phyloP scores from a whole-genome alignment of 2,329 filamentous ascomycete genomes.

The Albifimbria verrucaria region DNA sequence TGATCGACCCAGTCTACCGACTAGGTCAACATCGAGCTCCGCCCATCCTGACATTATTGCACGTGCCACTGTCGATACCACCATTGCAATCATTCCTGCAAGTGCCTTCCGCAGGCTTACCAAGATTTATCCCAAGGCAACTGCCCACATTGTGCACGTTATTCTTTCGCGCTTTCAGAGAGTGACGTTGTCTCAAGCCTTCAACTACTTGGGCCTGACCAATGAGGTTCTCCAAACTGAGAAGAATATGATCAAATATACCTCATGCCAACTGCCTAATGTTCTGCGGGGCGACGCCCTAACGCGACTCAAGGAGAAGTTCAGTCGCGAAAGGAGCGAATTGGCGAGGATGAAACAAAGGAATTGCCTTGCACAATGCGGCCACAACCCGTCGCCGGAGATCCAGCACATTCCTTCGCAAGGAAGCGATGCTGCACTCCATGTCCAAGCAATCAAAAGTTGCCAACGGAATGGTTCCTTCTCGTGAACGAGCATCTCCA shows the following conservation, averaged over 20 bases:
- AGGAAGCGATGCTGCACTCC: constrained; percentile 74
- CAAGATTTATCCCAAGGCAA: constrained; percentile 91
- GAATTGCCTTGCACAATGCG: constrained; percentile 90
- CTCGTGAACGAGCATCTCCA: constrained; percentile 37
- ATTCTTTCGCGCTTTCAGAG: constrained; percentile 92
- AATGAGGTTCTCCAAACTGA: constrained; percentile 91
- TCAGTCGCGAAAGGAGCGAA: constrained; percentile 77
- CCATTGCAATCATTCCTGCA: constrained; percentile 95
- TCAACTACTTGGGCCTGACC: constrained; percentile 89
- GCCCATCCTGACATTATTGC: constrained; percentile 96
- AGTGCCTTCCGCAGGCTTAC: constrained; percentile 93
- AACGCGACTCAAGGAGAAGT: constrained; percentile 87
- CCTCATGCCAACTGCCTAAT: constrained; percentile 86
- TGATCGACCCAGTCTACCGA: constrained; percentile 36
- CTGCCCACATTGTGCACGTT: constrained; percentile 95
- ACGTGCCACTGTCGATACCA: constrained; percentile 93
- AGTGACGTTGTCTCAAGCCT: constrained; percentile 90
- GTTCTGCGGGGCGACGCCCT: constrained; percentile 81
- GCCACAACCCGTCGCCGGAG: constrained; percentile 61
- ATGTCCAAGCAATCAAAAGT: constrained; percentile 46
- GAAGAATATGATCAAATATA: constrained; percentile 90
- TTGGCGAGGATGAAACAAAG: constrained; percentile 81
- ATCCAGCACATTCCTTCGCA: constrained; percentile 71
- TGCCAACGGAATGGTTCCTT: constrained; percentile 35
- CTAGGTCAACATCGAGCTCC: constrained; percentile 60